Evolutionary conservation across 2,329 filamentous ascomycete genomes (phyloP).

Genomic region (Beauveria sp.): DNA sequence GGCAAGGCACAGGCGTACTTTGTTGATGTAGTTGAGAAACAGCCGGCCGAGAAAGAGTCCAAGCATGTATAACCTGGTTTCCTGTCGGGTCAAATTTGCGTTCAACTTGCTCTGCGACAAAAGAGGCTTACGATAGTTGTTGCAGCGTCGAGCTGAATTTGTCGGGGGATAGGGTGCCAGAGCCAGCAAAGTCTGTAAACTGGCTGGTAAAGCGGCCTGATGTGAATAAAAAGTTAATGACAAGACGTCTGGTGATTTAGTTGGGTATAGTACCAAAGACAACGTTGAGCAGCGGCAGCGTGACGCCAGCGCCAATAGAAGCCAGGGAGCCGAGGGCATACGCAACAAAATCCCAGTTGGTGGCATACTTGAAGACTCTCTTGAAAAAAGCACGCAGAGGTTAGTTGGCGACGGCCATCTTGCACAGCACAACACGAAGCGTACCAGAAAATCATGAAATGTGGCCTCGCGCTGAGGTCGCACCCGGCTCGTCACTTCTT

Average conservation of each 20-base stretch:
- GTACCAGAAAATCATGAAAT: slow-evolving; percentile 32
- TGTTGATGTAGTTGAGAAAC: slow-evolving; percentile 53
- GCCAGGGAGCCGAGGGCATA: slow-evolving; percentile 39
- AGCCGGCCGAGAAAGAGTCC: slow-evolving; percentile 63
- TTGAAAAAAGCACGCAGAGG: slow-evolving; percentile 13
- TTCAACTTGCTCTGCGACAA: not conserved
- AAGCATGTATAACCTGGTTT: slow-evolving; percentile 55
- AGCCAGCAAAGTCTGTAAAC: slow-evolving; percentile 18
- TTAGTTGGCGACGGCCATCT: slow-evolving; percentile 2
- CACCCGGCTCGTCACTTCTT: slow-evolving; percentile 8
- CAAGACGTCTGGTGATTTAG: not conserved
- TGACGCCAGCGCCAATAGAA: slow-evolving; percentile 45
- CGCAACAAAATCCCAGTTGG: slow-evolving; percentile 41
- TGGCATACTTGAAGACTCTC: slow-evolving; percentile 47
- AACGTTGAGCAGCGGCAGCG: slow-evolving; percentile 52
- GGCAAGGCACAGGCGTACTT: slow-evolving; percentile 24
- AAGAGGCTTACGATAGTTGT: slow-evolving; percentile 8
- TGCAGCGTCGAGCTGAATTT: slow-evolving; percentile 27
- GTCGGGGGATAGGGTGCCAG: slow-evolving; percentile 16
- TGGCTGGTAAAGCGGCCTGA: slow-evolving; percentile 38
- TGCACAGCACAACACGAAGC: not conserved
- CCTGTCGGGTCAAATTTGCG: slow-evolving; percentile 10
- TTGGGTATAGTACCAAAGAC: slow-evolving; percentile 39
- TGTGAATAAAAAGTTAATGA: slow-evolving; percentile 29
- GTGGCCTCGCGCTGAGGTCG: slow-evolving; percentile 34